Base-by-base conservation (phyloP, 108 stramenopile species). In the Nitzschia sp. region DNA sequence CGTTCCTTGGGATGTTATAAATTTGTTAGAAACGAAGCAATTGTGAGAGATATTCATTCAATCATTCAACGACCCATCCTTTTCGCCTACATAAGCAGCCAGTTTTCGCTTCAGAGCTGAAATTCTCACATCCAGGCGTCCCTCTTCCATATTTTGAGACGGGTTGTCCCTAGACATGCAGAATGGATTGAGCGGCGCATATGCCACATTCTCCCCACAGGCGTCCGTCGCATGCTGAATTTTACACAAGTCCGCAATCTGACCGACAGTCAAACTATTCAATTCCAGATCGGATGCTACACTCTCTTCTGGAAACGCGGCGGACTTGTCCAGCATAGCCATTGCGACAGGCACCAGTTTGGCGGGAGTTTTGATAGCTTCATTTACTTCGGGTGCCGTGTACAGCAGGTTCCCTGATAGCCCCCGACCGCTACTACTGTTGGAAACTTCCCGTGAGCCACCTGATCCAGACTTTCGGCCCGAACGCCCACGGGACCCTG, bases 61-160 rank as follows among this genome's bases (percentile, higher is more conserved):
- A 42, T 42, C 38, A 42, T 42, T 42, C 38, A 42, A 42, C 6
- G 13, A 42, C 13, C 38, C 53, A 54, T 24, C 53, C 6, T 25
- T 54, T 25, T 6, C 6, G 35, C 54, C 38, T 29, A 35, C 53
- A 26, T 38, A 54, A 11, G 33, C 38, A 35, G 42, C 38, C 4
- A 69, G 68, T 69, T 69, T 55, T 47, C 42, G 31, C 9, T 46
- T 54, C 13, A 69, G 29, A 1, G 57, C 42, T 26, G 42, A 23
- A 36, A 69, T 42, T 29, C 68, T 29, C 3, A 69, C 68, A 36
- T 69, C 68, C 30, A 69, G 35, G 57, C 68, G 36, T 31, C 68
- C 68, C 25, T 36, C 54, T 59, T 69, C 68, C 24, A 38, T 59
- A 1, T 42, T 34, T 17, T 58, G 56, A 2, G n/a, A 35, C 25